Evolutionary conservation across 148 eudicot genomes (phyloP).

Genomic region (Amaranthus palmeri): DNA sequence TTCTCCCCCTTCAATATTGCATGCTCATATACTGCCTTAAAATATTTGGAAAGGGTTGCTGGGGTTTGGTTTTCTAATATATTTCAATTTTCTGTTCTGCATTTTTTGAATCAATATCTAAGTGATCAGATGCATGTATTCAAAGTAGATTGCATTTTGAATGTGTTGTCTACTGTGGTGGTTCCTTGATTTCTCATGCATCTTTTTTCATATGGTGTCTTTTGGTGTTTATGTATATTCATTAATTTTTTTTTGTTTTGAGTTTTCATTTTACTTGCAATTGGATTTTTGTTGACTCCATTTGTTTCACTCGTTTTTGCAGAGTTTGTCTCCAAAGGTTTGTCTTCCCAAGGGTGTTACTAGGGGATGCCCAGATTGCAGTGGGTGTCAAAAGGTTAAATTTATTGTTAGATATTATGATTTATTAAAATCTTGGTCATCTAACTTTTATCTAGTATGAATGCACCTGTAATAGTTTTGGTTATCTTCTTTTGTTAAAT

Average conservation of each 20-base stretch:
- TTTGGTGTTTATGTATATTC: background rate
- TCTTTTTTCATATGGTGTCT: background rate
- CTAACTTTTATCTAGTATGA: too few relatives aligned
- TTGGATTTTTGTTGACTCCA: constrained; percentile 1
- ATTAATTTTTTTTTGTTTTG: background rate
- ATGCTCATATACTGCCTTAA: background rate
- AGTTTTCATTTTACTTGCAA: background rate
- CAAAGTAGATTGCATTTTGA: background rate
- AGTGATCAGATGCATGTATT: background rate
- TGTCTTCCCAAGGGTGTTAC: constrained; percentile 64
- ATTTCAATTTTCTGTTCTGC: background rate
- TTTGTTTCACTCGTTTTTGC: constrained; percentile 6
- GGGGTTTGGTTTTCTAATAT: background rate
- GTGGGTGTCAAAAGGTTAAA: constrained; percentile 53
- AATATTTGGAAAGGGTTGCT: background rate
- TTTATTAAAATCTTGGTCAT: too few relatives aligned
- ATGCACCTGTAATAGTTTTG: too few relatives aligned
- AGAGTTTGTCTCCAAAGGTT: constrained; percentile 20
- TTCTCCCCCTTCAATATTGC: background rate
- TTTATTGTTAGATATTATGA: too few relatives aligned
- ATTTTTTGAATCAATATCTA: background rate
- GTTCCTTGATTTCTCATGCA: background rate
- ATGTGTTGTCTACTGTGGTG: background rate
- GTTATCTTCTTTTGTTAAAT: background rate
- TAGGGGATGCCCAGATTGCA: constrained; percentile 52